Evolutionary conservation across 2,329 filamentous ascomycete genomes (phyloP).

Genomic region (Penicillium nordicum): DNA sequence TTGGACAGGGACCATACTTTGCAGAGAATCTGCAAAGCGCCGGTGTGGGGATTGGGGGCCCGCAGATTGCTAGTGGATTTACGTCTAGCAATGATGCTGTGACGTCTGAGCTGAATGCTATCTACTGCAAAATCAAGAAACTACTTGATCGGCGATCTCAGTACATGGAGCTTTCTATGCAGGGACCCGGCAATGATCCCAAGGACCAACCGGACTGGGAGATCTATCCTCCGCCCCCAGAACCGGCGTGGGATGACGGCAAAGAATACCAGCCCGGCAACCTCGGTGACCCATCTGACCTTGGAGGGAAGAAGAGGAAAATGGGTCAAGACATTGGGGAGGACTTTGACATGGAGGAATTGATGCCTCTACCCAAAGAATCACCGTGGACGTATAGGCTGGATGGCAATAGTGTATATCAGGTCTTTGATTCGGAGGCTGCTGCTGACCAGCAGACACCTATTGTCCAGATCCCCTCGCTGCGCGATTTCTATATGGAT

Average conservation of each 20-base stretch:
- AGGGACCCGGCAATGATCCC: constrained; percentile 79
- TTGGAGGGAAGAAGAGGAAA: constrained; percentile 65
- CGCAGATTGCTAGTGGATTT: constrained; percentile 60
- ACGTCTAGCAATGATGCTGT: constrained; percentile 73
- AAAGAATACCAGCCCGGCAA: constrained; percentile 42
- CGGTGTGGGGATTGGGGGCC: constrained; percentile 58
- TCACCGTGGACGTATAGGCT: constrained; percentile 73
- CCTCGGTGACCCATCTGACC: constrained; percentile 39
- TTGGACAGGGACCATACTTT: constrained; percentile 54
- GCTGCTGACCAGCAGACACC: constrained; percentile 63
- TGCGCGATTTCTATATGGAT: constrained; percentile 95
- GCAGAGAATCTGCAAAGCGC: constrained; percentile 58
- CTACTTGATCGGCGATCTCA: constrained; percentile 84
- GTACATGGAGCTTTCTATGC: constrained; percentile 81
- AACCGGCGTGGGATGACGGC: constrained; percentile 78
- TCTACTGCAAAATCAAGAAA: constrained; percentile 86
- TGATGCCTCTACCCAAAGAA: constrained; percentile 67
- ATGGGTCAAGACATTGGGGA: constrained; percentile 86
- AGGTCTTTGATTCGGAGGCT: constrained; percentile 74
- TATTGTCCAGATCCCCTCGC: constrained; percentile 78
- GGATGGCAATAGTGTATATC: constrained; percentile 83
- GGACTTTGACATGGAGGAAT: constrained; percentile 80
- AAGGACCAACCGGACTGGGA: constrained; percentile 78
- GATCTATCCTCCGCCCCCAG: constrained; percentile 87
- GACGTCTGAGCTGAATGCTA: constrained; percentile 75